Percentiles rank a stretch among this genome's conserved stretches.
Evolutionary conservation across 768 basidiomycete genomes (phyloP).

Genomic region (Boletus pseudo-olivaceus): DNA sequence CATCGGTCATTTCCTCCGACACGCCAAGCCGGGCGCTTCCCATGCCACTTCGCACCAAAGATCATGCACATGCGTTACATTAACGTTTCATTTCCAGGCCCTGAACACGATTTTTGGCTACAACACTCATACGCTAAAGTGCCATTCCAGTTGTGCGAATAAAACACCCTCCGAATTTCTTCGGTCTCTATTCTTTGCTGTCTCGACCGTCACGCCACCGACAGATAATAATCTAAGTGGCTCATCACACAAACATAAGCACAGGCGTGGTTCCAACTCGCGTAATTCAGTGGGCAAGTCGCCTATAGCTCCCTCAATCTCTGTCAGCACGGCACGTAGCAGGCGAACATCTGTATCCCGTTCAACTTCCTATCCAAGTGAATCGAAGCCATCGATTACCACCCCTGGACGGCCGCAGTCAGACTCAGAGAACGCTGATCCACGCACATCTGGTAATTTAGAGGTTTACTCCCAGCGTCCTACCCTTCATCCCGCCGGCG

Average conservation of each 20-base stretch:
- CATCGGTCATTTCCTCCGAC: not conserved
- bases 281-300: conserved; percentile 18
- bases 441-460: not conserved
- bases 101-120: conserved; percentile 59
- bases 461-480: conserved; percentile 8
- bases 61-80: not conserved
- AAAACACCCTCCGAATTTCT: conserved; percentile 31
- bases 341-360: conserved; percentile 25
- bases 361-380: conserved; percentile 17
- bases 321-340: conserved; percentile 24
- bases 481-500: conserved; percentile 2
- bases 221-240: conserved; percentile 10
- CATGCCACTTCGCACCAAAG: not conserved
- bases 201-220: conserved; percentile 16
- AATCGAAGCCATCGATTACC: conserved; percentile 16
- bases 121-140: conserved; percentile 53
- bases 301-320: conserved; percentile 12
- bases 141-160: conserved; percentile 28
- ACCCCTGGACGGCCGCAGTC: conserved; percentile 14
- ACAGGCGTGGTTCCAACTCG: conserved; percentile 20
- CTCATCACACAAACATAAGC: conserved; percentile 15
- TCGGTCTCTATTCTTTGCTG: conserved; percentile 36
- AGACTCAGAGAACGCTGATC: conserved; percentile 11
- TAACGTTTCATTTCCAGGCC: conserved; percentile 39
- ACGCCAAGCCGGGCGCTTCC: conserved; percentile 3